Evolutionary conservation across 176 grass and related monocot species (phyloP).

Genomic region (Tillandsia fasciculata): DNA sequence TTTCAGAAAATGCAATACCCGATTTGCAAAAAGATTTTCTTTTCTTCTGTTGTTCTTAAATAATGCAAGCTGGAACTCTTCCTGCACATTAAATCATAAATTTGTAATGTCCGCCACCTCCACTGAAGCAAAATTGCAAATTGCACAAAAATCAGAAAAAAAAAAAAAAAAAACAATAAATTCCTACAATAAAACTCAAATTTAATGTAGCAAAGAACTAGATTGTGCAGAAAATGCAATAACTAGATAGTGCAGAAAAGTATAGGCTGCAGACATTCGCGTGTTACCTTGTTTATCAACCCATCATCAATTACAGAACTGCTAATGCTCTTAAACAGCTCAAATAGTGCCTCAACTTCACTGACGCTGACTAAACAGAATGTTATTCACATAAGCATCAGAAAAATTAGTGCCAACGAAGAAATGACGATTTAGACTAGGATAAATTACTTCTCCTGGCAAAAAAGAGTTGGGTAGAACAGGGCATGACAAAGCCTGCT

Average conservation of each 20-base stretch:
- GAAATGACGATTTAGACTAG: neutral
- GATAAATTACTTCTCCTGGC: neutral
- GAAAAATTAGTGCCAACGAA: neutral
- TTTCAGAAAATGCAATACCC: constrained; percentile 40
- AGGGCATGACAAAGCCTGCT: neutral
- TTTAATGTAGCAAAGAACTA: too few species aligned
- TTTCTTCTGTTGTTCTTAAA: constrained; percentile 71
- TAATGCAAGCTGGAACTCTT: constrained; percentile 93
- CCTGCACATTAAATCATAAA: constrained; percentile 34
- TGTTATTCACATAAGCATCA: neutral
- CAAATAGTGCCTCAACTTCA: constrained; percentile 87
- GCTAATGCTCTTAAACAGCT: constrained; percentile 95
- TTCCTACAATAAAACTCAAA: neutral
- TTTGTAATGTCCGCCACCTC: neutral
- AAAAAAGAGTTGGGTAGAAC: neutral
- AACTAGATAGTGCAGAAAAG: neutral
- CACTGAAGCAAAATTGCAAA: neutral
- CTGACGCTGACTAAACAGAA: constrained; percentile 60
- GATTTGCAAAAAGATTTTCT: constrained; percentile 90
- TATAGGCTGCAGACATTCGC: neutral
- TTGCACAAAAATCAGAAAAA: neutral
- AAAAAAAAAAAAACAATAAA: neutral
- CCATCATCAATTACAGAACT: constrained; percentile 83
- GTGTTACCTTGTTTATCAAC: constrained; percentile 77
- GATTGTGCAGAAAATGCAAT: too few species aligned